These are phyloP conservation scores for Phragmites australis DNA, from an alignment of 176 grass and related monocot species.

Conservation along the genomic window DNA sequence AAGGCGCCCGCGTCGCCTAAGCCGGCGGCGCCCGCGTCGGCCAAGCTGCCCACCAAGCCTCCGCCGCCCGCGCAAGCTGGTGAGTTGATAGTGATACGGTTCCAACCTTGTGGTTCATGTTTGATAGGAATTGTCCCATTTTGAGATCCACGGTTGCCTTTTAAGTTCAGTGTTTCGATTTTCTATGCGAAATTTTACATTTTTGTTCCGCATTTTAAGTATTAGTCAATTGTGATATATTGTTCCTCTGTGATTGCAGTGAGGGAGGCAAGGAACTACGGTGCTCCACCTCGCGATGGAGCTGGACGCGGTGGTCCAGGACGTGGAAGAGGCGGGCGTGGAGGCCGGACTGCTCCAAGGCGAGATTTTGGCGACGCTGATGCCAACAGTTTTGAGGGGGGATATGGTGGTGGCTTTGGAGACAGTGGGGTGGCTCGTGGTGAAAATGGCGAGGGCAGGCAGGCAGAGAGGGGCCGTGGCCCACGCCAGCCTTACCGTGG, in stretches of 20 bases:
- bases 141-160: background rate
- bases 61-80: slow-evolving; percentile 68
- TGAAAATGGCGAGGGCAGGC: slow-evolving; percentile 43
- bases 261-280: slow-evolving; percentile 51
- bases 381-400: slow-evolving; percentile 41
- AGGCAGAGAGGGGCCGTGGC: slow-evolving; percentile 38
- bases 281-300: slow-evolving; percentile 41
- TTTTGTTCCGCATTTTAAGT: background rate
- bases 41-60: slow-evolving; percentile 64
- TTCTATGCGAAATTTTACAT: background rate
- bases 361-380: slow-evolving; percentile 45
- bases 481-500: slow-evolving; percentile 57
- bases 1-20: slow-evolving; percentile 41
- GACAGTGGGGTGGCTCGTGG: slow-evolving; percentile 26
- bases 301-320: slow-evolving; percentile 45
- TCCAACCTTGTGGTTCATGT: background rate
- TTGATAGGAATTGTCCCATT: background rate
- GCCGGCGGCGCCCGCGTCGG: background rate
- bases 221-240: background rate
- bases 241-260: slow-evolving; percentile 34
- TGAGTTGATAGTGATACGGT: slow-evolving; percentile 30
- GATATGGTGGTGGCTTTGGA: slow-evolving; percentile 38
- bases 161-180: background rate
- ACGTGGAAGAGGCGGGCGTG: slow-evolving; percentile 60
- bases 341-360: slow-evolving; percentile 38